Base-by-base conservation (phyloP, 1,284 basidiomycete genomes). In the Cryptococcus floricola region DNA sequence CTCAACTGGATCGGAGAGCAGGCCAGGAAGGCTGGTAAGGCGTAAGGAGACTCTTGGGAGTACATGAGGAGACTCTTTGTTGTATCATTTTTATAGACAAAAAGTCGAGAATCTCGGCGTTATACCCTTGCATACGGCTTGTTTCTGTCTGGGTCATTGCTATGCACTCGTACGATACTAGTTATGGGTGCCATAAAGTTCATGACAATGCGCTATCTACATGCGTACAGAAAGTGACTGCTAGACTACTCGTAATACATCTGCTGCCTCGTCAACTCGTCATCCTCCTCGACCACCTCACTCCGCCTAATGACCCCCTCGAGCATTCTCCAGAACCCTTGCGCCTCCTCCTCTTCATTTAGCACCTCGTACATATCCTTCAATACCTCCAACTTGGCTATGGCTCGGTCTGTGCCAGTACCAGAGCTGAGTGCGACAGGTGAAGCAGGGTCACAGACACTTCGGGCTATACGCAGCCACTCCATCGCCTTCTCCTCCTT, bases 1-100 rank as follows among this genome's bases (percentile, higher is more conserved):
- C 73, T 97, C 67, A 97, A 96, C 75, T 72, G 63, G 59, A 77
- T 77, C 47, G 73, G 72, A n/a, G 66, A 72, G 62, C 66, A 69
- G 61, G 73, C 71, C 10, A 61, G 56, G 47, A 52, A 56, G 34
- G 43, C 56, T 31, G 56, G 59, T 48, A 55, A 53, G 48, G 57
- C 54, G 28, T 61, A 56, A 31, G 23, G 23, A 23, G 39, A 18
- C n/a, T 5, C 23, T 23, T 41, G 38, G 25, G 28, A 13, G 48
- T 49, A 13, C 9, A 8, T 10, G 48, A 42, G 49, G 16, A 42
- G 6, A 6, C 6, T 34, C 31, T 34, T 34, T 34, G 31, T 34
- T 34, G 31, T 34, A 34, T 34, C 10, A 34, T 34, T 34, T 1
- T 34, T 34, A 34, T 34, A 34, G 31, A 34, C 31, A 34, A 34